Evolutionary conservation across 2,329 filamentous ascomycete genomes (phyloP).

Genomic region (Fusarium siculi): DNA sequence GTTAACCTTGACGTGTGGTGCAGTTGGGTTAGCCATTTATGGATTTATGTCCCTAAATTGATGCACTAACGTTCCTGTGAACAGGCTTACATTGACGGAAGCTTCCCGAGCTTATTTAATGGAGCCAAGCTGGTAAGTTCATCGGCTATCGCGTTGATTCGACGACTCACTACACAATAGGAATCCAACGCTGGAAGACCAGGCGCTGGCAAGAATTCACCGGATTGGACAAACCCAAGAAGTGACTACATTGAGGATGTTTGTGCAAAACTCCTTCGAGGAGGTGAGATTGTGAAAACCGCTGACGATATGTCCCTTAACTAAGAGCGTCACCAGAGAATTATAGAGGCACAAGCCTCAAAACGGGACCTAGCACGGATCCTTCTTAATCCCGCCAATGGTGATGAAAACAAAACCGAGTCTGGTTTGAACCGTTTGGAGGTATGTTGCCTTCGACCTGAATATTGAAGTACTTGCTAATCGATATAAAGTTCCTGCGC

Average conservation of each 20-base stretch:
- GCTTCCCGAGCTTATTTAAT: background rate
- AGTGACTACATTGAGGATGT: background rate
- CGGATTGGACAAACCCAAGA: background rate
- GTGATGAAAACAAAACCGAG: background rate
- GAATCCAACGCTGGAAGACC: background rate
- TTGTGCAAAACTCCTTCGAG: background rate
- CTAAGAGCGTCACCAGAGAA: background rate
- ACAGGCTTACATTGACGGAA: background rate
- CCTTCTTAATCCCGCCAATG: background rate
- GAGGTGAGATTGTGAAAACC: background rate
- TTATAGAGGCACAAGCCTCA: background rate
- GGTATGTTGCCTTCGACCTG: background rate
- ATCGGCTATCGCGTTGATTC: background rate
- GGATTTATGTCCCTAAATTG: background rate
- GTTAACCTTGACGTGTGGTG: background rate
- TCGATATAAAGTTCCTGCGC: background rate
- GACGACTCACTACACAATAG: background rate
- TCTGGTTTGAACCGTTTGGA: background rate
- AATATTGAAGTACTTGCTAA: background rate
- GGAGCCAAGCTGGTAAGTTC: background rate
- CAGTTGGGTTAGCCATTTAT: background rate
- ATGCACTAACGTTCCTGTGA: background rate
- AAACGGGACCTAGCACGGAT: background rate
- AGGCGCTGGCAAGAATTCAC: background rate
- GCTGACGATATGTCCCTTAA: rapidly evolving